These are phyloP conservation scores for Mucor saturninus DNA, from an alignment of 371 early-diverging fungal species.

Conservation along the genomic window DNA sequence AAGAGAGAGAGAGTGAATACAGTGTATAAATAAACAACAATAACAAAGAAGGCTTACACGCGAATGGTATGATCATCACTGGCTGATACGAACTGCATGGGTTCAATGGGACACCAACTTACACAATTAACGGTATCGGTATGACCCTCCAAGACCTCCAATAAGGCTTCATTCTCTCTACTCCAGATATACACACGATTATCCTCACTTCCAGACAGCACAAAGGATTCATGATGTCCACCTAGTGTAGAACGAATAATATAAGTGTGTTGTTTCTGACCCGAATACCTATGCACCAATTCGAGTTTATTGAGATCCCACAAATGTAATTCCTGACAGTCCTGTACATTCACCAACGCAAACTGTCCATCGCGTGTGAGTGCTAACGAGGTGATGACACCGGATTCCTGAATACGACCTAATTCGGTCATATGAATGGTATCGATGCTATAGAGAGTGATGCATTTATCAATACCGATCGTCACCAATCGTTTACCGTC, in stretches of 20 bases:
- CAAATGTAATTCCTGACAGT: constrained; percentile 74
- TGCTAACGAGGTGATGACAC: constrained; percentile 78
- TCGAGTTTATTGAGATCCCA: constrained; percentile 82
- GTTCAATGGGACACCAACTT: constrained; percentile 75
- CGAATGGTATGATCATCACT: constrained; percentile 94
- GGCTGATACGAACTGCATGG: constrained; percentile 86
- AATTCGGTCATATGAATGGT: constrained; percentile 12
- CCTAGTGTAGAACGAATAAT: constrained; percentile 95
- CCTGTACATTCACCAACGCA: constrained; percentile 75
- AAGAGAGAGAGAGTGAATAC: not conserved
- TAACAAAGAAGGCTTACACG: constrained; percentile 64
- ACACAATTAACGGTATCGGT: constrained; percentile 84
- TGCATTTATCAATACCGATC: constrained; percentile 69
- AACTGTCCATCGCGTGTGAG: constrained; percentile 74
- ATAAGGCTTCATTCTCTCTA: constrained; percentile 73
- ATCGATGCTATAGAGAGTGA: constrained; percentile 71
- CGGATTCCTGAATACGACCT: constrained; percentile 67
- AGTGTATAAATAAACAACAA: not conserved
- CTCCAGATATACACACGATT: constrained; percentile 90
- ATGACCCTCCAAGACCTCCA: constrained; percentile 86
- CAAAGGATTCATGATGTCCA: constrained; percentile 80
- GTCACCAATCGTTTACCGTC: constrained; percentile 81
- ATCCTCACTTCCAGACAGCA: constrained; percentile 93
- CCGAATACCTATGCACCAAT: constrained; percentile 76
- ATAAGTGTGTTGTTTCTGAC: constrained; percentile 85